Percentiles rank a stretch among this genome's conserved stretches.
phyloP scores from a whole-genome alignment of 345 rosid species.

The Excoecaria cochinchinensis region DNA sequence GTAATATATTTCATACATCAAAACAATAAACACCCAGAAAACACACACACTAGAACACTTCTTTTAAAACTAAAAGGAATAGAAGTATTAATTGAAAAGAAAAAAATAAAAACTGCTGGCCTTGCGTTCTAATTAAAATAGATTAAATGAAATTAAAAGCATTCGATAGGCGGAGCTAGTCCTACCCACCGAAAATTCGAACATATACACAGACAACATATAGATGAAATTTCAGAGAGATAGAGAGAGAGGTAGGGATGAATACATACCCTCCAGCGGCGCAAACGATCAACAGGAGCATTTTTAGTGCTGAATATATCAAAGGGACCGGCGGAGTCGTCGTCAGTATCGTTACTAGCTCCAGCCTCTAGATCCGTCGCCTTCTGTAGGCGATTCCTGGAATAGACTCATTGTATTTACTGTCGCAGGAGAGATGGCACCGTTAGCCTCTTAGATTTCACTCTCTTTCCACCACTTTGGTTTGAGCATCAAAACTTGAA shows the following conservation, averaged over 20 bases:
- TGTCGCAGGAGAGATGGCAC: slow-evolving; percentile 43
- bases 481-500: slow-evolving; percentile 1
- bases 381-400: slow-evolving; percentile 24
- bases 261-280: slow-evolving; percentile 32
- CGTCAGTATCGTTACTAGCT: slow-evolving; percentile 5
- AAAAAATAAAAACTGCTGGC: background rate
- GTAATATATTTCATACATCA: background rate
- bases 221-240: background rate
- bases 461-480: background rate
- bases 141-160: background rate
- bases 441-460: slow-evolving; percentile 6
- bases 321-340: slow-evolving; percentile 19
- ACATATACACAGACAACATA: background rate
- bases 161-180: background rate
- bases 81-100: background rate
- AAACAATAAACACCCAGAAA: background rate
- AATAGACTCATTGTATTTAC: slow-evolving; percentile 10
- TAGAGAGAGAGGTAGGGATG: background rate
- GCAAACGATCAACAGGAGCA: slow-evolving; percentile 26
- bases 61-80: background rate
- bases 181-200: background rate
- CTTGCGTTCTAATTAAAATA: background rate
- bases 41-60: background rate
- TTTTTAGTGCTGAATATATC: slow-evolving; percentile 28
- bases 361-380: slow-evolving; percentile 23